Base-by-base conservation (phyloP, 306 rosid genomes). In the Pterocarpus macrocarpus region DNA sequence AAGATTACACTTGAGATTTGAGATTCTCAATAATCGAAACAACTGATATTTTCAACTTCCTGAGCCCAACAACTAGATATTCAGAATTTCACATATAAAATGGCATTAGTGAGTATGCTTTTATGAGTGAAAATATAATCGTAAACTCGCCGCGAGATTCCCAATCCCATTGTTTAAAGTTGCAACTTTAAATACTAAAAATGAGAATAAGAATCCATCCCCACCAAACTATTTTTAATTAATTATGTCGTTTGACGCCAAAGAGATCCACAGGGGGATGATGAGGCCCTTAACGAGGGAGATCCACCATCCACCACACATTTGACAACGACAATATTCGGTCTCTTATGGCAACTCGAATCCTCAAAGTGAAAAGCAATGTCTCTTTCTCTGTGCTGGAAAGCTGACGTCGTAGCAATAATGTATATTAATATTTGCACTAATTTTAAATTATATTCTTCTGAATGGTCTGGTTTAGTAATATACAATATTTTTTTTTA, bases 121-220 rank as follows among this genome's bases (percentile, higher is more conserved):
- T 57, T 17, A 17, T 2, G 62, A 52, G 44, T 69, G 65, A 70
- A 82, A 35, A 52, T 15, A 1, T 8, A 71, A 66, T 81, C 0
- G 66, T n/a, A 39, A 32, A 41, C 35, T 32, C 0, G 15, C 3
- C 5, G 5, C 16, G 53, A 78, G 83, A 83, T 71, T 83, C 83
- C 80, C 33, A 45, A 65, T 71, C 50, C 6, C 39, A 64, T 83
- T 64, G 45, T 61, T 70, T 59, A 61, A 69, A 70, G 49, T 30
- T 22, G 28, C 0, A 22, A 22, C 28, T 22, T 22, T 47, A n/a
- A 50, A 36, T 17, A 3, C 34, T 65, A 17, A 65, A 77, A 69
- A 76, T 34, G 41, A 36, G 69, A 77, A 83, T 71, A 83, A 78
- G 83, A 78, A 71, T 72, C 71, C 81, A 83, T 15, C 22, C 71